Percentiles rank a stretch among this genome's conserved stretches.
phyloP scores from a whole-genome alignment of 805 yeast genomes.

The Jamesozyma piceae region DNA sequence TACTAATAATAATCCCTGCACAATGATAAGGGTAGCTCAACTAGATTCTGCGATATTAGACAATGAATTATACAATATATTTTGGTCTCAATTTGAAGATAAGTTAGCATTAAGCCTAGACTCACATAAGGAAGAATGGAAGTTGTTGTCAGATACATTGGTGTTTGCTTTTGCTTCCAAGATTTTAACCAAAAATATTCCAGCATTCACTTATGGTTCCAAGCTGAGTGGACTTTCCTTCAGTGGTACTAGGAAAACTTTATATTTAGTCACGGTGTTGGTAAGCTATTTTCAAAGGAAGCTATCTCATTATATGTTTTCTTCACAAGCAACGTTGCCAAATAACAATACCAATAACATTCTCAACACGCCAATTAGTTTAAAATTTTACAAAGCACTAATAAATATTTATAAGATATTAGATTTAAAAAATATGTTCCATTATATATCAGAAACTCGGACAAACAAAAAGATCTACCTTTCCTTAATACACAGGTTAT shows the following conservation, averaged over 20 bases:
- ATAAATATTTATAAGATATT: constrained; percentile 1
- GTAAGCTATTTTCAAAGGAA: constrained; percentile 11
- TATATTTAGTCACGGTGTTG: constrained; percentile 13
- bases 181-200: not conserved
- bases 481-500: constrained; percentile 15
- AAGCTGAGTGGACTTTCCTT: constrained; percentile 13
- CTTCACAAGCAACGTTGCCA: not conserved
- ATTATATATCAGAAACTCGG: constrained; percentile 3
- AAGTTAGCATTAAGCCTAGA: constrained; percentile 5
- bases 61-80: constrained; percentile 10
- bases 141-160: constrained; percentile 13
- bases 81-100: constrained; percentile 12
- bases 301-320: constrained; percentile 9
- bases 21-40: constrained; percentile 19
- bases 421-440: constrained; percentile 4
- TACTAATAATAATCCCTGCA: too few species aligned
- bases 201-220: constrained; percentile 9
- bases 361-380: not conserved
- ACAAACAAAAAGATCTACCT: constrained; percentile 5
- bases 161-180: constrained; percentile 15
- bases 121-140: constrained; percentile 13
- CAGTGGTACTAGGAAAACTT: constrained; percentile 7
- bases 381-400: not conserved
- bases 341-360: not conserved
- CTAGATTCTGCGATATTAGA: constrained; percentile 19